Conservation (phyloP, 1,284 basidiomycete genomes). For the Ustilago xerochloae region DNA sequence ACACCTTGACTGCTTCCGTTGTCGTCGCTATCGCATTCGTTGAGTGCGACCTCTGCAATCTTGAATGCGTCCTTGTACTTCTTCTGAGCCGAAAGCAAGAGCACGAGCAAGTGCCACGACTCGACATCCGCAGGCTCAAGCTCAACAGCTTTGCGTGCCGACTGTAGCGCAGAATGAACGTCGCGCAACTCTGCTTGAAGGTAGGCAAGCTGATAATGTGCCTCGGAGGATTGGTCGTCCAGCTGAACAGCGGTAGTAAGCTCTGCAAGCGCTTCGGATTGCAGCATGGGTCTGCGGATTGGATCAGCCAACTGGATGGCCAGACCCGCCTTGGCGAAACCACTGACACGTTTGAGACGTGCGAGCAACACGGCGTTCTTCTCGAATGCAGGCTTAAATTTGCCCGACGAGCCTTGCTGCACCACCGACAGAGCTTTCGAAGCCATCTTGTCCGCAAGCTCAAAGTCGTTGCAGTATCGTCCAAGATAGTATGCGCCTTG, state of each 20-base stretch:
- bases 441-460: slow-evolving; percentile 49
- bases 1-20: slow-evolving; percentile 68
- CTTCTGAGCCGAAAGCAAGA: slow-evolving; percentile 81
- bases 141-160: slow-evolving; percentile 80
- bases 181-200: slow-evolving; percentile 77
- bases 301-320: slow-evolving; percentile 44
- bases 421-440: slow-evolving; percentile 48
- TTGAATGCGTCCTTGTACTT: slow-evolving; percentile 83
- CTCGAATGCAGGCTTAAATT: slow-evolving; percentile 28
- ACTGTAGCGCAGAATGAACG: slow-evolving; percentile 76
- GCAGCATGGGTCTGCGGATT: slow-evolving; percentile 28
- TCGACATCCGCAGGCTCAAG: slow-evolving; percentile 78
- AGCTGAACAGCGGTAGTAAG: slow-evolving; percentile 74
- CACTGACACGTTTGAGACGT: slow-evolving; percentile 47
- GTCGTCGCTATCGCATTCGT: slow-evolving; percentile 62
- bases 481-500: slow-evolving; percentile 53
- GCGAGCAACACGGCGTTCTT: slow-evolving; percentile 33
- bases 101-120: slow-evolving; percentile 90
- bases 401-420: slow-evolving; percentile 17
- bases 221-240: slow-evolving; percentile 74
- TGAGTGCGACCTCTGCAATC: slow-evolving; percentile 77
- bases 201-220: slow-evolving; percentile 72
- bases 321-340: slow-evolving; percentile 44
- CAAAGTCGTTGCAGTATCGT: slow-evolving; percentile 45
- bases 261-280: slow-evolving; percentile 63